phyloP scores from a whole-genome alignment of 805 yeast species.

The Ogataea minuta region DNA sequence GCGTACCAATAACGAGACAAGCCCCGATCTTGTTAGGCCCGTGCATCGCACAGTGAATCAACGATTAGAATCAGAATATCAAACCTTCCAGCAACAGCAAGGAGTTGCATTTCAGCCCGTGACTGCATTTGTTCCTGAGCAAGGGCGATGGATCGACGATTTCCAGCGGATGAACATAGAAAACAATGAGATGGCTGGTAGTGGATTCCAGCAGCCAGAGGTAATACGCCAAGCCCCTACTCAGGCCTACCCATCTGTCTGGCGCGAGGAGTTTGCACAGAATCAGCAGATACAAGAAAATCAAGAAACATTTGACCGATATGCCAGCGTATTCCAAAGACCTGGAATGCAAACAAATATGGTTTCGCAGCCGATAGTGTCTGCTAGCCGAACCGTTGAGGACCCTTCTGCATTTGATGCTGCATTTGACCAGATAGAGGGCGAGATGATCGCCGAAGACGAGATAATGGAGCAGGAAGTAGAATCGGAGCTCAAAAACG shows the following conservation, averaged over 20 bases:
- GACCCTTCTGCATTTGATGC: conserved; percentile 23
- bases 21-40: conserved; percentile 12
- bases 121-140: conserved; percentile 2
- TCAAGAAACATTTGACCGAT: conserved; percentile 12
- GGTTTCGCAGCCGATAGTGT: not conserved
- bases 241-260: conserved; percentile 7
- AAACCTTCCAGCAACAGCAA: conserved; percentile 7
- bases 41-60: conserved; percentile 29
- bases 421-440: conserved; percentile 32
- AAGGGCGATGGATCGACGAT: conserved; percentile 23
- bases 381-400: not conserved
- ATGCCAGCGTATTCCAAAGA: conserved; percentile 3
- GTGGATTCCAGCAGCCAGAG: conserved; percentile 8
- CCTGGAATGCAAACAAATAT: conserved; percentile 5
- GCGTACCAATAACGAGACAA: conserved; percentile 8
- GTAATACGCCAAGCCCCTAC: conserved; percentile 1
- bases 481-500: conserved; percentile 18
- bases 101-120: not conserved
- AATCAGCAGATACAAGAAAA: conserved; percentile 7
- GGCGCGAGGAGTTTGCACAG: conserved; percentile 18
- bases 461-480: conserved; percentile 11
- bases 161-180: conserved; percentile 21
- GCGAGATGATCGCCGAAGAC: conserved; percentile 14
- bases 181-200: not conserved
- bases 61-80: conserved; percentile 30